Percentiles rank a stretch among this genome's conserved stretches.
Conservation (phyloP, 2,329 filamentous ascomycete species). For the Arachnomyces sp. region DNA sequence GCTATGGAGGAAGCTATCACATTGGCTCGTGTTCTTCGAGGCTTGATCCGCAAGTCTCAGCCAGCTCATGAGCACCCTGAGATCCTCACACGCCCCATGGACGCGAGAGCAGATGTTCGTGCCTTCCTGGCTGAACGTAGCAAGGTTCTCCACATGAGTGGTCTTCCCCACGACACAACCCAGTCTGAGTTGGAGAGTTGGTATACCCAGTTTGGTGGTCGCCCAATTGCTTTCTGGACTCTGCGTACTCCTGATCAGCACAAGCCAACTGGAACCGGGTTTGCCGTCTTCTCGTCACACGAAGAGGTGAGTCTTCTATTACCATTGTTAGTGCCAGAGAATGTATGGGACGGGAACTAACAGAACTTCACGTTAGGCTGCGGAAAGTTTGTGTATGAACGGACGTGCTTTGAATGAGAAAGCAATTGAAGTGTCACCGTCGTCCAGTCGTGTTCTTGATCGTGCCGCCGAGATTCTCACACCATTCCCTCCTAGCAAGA, state of each 20-base stretch:
- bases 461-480: constrained; percentile 92
- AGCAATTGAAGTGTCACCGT: constrained; percentile 96
- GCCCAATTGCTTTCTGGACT: constrained; percentile 98
- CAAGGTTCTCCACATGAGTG: constrained; percentile 97
- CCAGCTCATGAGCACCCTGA: constrained; percentile 89
- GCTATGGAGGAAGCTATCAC: constrained; percentile 98
- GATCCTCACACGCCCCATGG: constrained; percentile 89
- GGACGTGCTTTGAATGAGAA: constrained; percentile 96
- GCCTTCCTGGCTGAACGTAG: constrained; percentile 93
- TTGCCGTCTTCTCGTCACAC: constrained; percentile 96
- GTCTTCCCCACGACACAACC: constrained; percentile 92
- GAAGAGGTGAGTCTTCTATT: constrained; percentile 70
- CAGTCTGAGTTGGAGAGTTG: constrained; percentile 98
- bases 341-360: too few species aligned
- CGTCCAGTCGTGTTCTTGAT: constrained; percentile 91
- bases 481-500: constrained; percentile 97
- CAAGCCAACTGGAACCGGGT: constrained; percentile 97
- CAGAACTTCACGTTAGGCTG: constrained; percentile 53
- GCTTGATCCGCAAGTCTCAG: constrained; percentile 91
- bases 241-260: constrained; percentile 95
- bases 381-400: constrained; percentile 98
- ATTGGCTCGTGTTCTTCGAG: constrained; percentile 80
- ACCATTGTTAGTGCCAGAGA: neutral
- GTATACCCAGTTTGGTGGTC: constrained; percentile 97
- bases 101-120: constrained; percentile 89